Evolutionary conservation across 2,329 filamentous ascomycete genomes (phyloP), one percentile per base, ranked within the genome.

Genomic region (Pezizomycotina sp.): DNA sequence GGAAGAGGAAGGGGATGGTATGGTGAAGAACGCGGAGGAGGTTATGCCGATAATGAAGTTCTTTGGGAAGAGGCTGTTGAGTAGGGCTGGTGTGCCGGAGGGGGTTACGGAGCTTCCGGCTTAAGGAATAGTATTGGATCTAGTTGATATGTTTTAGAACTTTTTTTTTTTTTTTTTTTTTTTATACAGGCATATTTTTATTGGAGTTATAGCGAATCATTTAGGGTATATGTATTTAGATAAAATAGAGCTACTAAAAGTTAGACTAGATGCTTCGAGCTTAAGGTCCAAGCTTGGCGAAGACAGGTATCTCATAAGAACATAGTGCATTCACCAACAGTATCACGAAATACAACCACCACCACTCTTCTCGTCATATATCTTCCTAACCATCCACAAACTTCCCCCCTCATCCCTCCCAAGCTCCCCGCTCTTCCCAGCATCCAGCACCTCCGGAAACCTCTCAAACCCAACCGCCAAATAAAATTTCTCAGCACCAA

Each of bases 1-100:
- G 79, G 71, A 68, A 65, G 51, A 71, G 74, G 57, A 56, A 2
- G 78, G 75, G 4, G 81, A 92, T 56, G 68, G 67, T 1, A 92
- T 93, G 84, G 82, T 83, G n/a, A 62, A 64, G 28, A 76, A 66
- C 53, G 65, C 77, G 34, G 82, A 91, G 7, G 84, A 95, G 63
- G 84, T 91, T 67, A 53, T 84, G 51, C 83, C 84, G 1, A 68
- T 93, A 42, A 93, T 93, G 82, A 71, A 77, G 52, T 93, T 76
- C 50, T 68, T 83, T 50, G 74, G 75, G 0, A 66, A 75, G 32
- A 66, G 75, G 50, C 56, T 89, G 48, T 52, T 59, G 45, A 70
- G 66, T 48, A 60, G 56, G 27, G 62, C 58, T 36, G 67, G 66
- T 1, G 62, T 68, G 5, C 66, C 66, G 0, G 58, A 62, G 36